phyloP scores from a whole-genome alignment of 2,329 filamentous ascomycete species.

The Alternaria brassicicola region DNA sequence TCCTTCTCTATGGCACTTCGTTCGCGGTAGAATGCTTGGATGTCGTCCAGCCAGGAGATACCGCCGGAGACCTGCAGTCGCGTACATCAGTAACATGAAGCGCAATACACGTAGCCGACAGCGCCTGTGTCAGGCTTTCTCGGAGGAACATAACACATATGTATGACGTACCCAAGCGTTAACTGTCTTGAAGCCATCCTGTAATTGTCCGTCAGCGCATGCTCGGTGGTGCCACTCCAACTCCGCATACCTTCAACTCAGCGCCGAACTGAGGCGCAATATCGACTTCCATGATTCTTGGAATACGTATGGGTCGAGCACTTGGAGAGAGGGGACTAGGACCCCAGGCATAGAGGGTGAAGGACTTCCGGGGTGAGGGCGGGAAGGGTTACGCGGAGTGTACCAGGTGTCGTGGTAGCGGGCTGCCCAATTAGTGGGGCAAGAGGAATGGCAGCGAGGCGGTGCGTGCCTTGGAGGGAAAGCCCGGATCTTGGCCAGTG shows the following conservation, averaged over 20 bases:
- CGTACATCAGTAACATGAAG: slow-evolving; percentile 30
- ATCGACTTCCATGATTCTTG: slow-evolving; percentile 75
- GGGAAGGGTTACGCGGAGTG: slow-evolving; percentile 31
- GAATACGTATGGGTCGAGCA: slow-evolving; percentile 17
- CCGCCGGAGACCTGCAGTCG: slow-evolving; percentile 71
- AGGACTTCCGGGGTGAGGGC: slow-evolving; percentile 23
- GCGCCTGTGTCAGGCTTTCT: slow-evolving; percentile 6
- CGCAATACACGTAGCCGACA: slow-evolving; percentile 9
- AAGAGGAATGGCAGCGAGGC: slow-evolving; percentile 32
- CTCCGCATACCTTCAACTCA: slow-evolving; percentile 79
- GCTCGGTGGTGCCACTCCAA: slow-evolving; percentile 21
- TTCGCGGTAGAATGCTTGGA: slow-evolving; percentile 97
- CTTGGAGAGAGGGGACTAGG: slow-evolving; percentile 29
- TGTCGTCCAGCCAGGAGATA: slow-evolving; percentile 94
- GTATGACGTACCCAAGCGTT: slow-evolving; percentile 75
- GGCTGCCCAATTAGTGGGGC: slow-evolving; percentile 39
- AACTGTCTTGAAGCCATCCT: slow-evolving; percentile 97
- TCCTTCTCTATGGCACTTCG: slow-evolving; percentile 94
- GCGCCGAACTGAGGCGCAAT: slow-evolving; percentile 85
- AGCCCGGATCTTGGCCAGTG: slow-evolving; percentile 28
- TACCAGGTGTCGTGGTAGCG: slow-evolving; percentile 18
- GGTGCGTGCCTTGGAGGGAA: slow-evolving; percentile 34
- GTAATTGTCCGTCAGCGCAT: slow-evolving; percentile 34
- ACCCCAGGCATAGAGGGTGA: slow-evolving; percentile 34
- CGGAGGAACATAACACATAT: neutral